These are phyloP conservation scores for Colletotrichum tropicale DNA, from an alignment of 2,329 filamentous ascomycete genomes.

Conservation along the genomic window DNA sequence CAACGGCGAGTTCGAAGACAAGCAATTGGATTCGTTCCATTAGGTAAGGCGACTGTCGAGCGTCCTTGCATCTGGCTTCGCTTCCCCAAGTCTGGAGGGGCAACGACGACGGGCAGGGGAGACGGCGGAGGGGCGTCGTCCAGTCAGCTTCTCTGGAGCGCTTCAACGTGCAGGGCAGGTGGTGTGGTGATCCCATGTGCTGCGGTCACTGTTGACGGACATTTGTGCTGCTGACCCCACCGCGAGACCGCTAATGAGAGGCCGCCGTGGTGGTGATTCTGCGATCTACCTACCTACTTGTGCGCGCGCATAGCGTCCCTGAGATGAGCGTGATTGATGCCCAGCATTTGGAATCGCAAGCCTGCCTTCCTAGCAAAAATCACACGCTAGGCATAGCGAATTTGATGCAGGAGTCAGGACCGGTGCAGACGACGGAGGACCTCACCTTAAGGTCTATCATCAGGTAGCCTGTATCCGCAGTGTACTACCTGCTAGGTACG, in stretches of 20 bases:
- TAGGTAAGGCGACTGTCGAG: neutral
- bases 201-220: neutral
- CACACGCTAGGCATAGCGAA: neutral
- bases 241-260: neutral
- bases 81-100: slow-evolving; percentile 1
- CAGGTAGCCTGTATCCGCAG: neutral
- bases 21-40: neutral
- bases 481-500: neutral
- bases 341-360: neutral
- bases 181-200: slow-evolving; percentile 12
- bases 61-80: neutral
- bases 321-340: neutral
- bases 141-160: neutral
- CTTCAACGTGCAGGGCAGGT: neutral
- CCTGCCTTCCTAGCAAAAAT: neutral
- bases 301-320: neutral
- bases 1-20: neutral
- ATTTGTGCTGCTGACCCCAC: slow-evolving; percentile 12
- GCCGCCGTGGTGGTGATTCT: neutral
- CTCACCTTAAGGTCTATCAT: neutral
- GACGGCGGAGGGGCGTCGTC: neutral
- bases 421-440: neutral
- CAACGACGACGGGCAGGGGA: neutral
- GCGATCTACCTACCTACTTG: neutral
- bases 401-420: neutral